Evolutionary conservation across 2,329 filamentous ascomycete species (phyloP), one percentile per base, ranked within the genome.

Genomic region (Trichoderma sp.): DNA sequence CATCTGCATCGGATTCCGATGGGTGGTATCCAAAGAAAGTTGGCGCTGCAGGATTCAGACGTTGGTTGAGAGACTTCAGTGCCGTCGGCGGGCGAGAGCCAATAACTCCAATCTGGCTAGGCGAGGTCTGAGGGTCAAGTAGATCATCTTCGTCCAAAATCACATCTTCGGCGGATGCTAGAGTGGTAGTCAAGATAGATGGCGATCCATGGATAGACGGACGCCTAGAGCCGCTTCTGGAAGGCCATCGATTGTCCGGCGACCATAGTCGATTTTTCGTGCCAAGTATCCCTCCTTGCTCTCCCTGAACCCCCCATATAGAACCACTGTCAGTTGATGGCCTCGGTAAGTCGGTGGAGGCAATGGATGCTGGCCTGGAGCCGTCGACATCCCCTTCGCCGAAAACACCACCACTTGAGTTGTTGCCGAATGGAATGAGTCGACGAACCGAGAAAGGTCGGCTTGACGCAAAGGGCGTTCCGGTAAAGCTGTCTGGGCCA

Each of bases 11-110:
- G 26, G 75, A 70, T 77, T 79, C 24, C 85, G 83, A 74, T 89
- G 87, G 69, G 96, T 87, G 46, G 89, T 86, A 11, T 86, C 90
- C 79, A 91, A 95, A 77, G 39, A 98, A 98, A 0, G 91, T 92
- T 10, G 94, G 94, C 0, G 95, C 96, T 7, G 92, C 88, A 8
- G 96, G 96, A 75, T 99, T 98, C 32, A 98, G 85, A 74, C 79
- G 89, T 81, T 78, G 89, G 79, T 76, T 90, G 82, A 75, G 86
- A 78, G 76, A 78, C 18, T 78, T 83, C 49, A 80, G 73, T 7
- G 77, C 72, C 7, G 76, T 78, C 5, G 82, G 81, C 2, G 91
- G 93, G 3, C 90, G 89, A 58, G 93, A 96, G 28, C 95, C 95
- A 72, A 98, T 97, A 0, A 90, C 86, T 26, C 89, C 88, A 2